These are phyloP conservation scores for Populus tomentosa DNA, from an alignment of 441 rosid genomes.

Conservation along the genomic window DNA sequence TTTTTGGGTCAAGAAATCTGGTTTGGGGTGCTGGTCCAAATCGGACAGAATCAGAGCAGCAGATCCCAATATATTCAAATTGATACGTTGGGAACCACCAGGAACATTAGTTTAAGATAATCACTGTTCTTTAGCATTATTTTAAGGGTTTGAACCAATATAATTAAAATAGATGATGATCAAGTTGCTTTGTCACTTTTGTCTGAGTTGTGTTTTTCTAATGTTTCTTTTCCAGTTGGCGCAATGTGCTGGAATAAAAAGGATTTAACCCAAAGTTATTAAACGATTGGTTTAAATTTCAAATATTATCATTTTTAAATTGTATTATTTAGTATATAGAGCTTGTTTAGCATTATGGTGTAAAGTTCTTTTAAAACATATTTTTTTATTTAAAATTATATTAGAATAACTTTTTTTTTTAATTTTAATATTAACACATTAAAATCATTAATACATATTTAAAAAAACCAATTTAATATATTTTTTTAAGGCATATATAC, in stretches of 20 bases:
- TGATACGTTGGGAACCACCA: constrained; percentile 13
- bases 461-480: no score
- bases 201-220: not conserved
- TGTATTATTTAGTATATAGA: no score
- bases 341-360: no score
- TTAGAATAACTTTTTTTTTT: no score
- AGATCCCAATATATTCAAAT: constrained; percentile 27
- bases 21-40: constrained; percentile 19
- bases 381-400: no score
- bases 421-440: no score
- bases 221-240: not conserved
- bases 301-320: no score
- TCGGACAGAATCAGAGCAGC: constrained; percentile 33
- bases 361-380: no score
- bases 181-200: not conserved
- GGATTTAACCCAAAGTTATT: no score
- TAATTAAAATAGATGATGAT: not conserved
- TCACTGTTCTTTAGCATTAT: not conserved
- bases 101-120: not conserved
- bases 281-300: no score
- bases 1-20: constrained; percentile 9
- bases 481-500: no score
- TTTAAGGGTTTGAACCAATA: not conserved
- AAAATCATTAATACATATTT: no score
- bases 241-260: not conserved